Evolutionary conservation across 1,284 basidiomycete species (phyloP), one percentile per base, ranked within the genome.

Genomic region (Pyrrhoderma lamaoense): DNA sequence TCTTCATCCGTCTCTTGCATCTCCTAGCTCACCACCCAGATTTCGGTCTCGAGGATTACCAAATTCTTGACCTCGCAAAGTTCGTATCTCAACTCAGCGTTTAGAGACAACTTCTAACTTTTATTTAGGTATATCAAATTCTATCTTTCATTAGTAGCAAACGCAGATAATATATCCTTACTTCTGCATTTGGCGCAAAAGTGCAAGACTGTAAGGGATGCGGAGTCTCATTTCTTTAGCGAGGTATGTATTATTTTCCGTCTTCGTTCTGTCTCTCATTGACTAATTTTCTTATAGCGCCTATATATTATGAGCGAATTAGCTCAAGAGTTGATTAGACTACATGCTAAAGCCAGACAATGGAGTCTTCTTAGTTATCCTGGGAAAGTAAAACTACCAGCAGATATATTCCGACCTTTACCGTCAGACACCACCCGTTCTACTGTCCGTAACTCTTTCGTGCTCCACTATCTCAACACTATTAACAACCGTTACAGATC

Each of bases 21-120:
- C 66, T 95, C 0, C 73, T 99, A 1, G 89, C 93, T 0, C 93
- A 96, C 63, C 95, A 99, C 67, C 94, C 95, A 1, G 95, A 99
- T 66, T 93, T 93, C 61, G 73, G 71, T 42, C 69, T 72, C 18
- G 69, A 70, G 3, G 74, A 79, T 39, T 81, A 84, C 45, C 79
- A 79, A 27, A 64, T 92, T 23, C 72, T 80, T 42, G 85, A 87
- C 56, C 80, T 87, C 58, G 79, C 84, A 3, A 87, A 83, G 84
- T 87, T 42, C 23, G 21, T 9, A 47, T 27, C 44, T 38, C 42
- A 57, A 36, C 39, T 23, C n/a, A 16, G 40, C 35, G 16, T 40
- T 34, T 38, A 22, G 18, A 22, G 19, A 38, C 40, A 22, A 16
- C 35, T 4, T 25, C n/a, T 37, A 14, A 40, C 38, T 40, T 40